Evolutionary conservation across 73 alveolate species (phyloP), one percentile per base, ranked within the genome.

Genomic region (Paramecium biaurelia): DNA sequence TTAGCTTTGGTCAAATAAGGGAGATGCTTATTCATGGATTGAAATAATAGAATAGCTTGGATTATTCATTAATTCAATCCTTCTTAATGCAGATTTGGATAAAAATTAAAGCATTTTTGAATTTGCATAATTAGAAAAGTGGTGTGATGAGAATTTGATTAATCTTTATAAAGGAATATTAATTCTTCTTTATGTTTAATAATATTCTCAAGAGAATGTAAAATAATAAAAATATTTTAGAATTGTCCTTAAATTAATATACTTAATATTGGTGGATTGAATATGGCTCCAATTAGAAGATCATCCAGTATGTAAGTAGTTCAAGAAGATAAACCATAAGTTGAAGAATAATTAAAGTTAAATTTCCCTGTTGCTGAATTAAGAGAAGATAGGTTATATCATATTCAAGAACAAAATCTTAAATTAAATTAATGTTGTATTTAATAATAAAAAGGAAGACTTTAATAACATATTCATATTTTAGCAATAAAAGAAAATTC

Each of bases 21-120:
- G 74, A 0, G 90, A 79, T 79, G 90, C 90, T n/a, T 47, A 30
- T 43, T 79, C 90, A 12, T 79, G 90, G 90, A 47, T 79, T 12
- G 56, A 47, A 4, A 79, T 79, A 5, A 79, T 79, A 1, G 84
- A 63, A 7, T 63, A 63, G 6, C 45, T 63, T 12, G 84, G 84
- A 11, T 4, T 23, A 5, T 63, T 30, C 2, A 30, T 63, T 8
- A 63, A 32, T 14, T 63, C 84, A 0, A 63, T 63, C 9, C 15
- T 63, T 9, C 24, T 63, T 2, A 63, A 63, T 63, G 2, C 23
- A 0, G 41, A 63, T 3, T 11, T 63, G 0, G 84, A 63, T 63
- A 63, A 26, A 63, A 63, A 63, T 24, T 63, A 63, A 32, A 63
- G 84, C 45, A 63, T 32, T 14, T 63, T 63, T 32, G 84, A 63